These are phyloP conservation scores for Pythium folliculosum DNA, from an alignment of 352 stramenopile species.

Conservation along the genomic window DNA sequence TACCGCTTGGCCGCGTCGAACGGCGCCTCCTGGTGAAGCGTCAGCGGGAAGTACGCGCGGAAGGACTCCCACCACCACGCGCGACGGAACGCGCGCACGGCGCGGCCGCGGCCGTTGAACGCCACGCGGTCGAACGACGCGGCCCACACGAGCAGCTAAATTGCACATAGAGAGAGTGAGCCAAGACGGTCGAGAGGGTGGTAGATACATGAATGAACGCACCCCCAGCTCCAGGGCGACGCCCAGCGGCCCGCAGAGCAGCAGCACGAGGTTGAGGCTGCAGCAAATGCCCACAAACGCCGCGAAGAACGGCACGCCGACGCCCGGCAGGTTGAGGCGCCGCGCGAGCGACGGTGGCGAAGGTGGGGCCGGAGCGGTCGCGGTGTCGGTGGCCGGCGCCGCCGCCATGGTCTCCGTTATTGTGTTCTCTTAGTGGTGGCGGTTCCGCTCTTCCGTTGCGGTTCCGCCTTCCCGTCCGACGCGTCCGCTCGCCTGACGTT, in stretches of 20 bases:
- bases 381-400: background rate
- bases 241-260: conserved; percentile 32
- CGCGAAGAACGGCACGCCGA: conserved; percentile 27
- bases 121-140: conserved; percentile 37
- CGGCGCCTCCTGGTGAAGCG: conserved; percentile 41
- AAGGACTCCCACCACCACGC: conserved; percentile 45
- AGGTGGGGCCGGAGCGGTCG: too few relatives aligned
- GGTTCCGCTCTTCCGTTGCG: too few relatives aligned
- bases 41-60: conserved; percentile 44
- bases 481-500: background rate
- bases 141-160: conserved; percentile 37
- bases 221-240: conserved; percentile 32
- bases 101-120: conserved; percentile 45
- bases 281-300: conserved; percentile 15
- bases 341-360: conserved; percentile 9
- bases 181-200: background rate
- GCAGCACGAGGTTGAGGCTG: conserved; percentile 32
- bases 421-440: too few relatives aligned
- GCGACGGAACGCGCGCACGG: conserved; percentile 33
- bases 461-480: background rate
- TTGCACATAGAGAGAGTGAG: background rate
- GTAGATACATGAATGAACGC: background rate
- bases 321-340: conserved; percentile 18
- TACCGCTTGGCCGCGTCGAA: conserved; percentile 40
- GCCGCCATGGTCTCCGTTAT: background rate